These are phyloP conservation scores for Sarocladium oryzae DNA, from an alignment of 2,329 filamentous ascomycete genomes.

Conservation along the genomic window DNA sequence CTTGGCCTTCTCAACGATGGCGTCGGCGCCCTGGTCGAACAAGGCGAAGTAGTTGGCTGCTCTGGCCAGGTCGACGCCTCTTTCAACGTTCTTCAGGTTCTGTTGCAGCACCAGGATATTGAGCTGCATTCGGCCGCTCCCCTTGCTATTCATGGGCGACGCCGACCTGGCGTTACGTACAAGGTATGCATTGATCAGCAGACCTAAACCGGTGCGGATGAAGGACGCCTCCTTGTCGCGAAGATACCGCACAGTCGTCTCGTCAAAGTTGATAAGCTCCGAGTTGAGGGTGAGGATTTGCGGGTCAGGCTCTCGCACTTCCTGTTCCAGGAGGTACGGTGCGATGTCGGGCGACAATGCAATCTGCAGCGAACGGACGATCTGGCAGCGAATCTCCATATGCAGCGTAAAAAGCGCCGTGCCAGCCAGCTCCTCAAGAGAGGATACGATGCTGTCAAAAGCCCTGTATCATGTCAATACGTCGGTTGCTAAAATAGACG, in stretches of 20 bases:
- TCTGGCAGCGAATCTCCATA: slow-evolving; percentile 78
- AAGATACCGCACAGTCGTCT: slow-evolving; percentile 68
- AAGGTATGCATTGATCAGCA: slow-evolving; percentile 73
- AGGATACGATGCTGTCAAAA: slow-evolving; percentile 81
- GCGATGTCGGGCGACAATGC: slow-evolving; percentile 54
- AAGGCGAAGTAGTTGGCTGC: slow-evolving; percentile 64
- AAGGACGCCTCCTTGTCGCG: slow-evolving; percentile 66
- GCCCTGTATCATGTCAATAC: slow-evolving; percentile 40
- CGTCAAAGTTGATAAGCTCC: slow-evolving; percentile 81
- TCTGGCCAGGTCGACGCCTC: slow-evolving; percentile 55
- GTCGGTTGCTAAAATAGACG: neutral
- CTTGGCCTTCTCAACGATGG: slow-evolving; percentile 57
- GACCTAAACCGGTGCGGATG: slow-evolving; percentile 68
- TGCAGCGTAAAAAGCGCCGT: slow-evolving; percentile 81
- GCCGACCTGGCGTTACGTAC: slow-evolving; percentile 66
- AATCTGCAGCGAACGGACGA: slow-evolving; percentile 68
- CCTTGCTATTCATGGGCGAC: slow-evolving; percentile 75
- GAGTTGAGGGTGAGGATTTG: slow-evolving; percentile 77
- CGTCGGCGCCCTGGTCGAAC: slow-evolving; percentile 59
- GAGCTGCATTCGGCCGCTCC: slow-evolving; percentile 81
- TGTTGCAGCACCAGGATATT: slow-evolving; percentile 95
- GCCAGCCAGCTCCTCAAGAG: slow-evolving; percentile 72
- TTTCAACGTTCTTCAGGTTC: slow-evolving; percentile 89
- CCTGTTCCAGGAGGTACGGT: slow-evolving; percentile 61
- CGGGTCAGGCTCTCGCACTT: slow-evolving; percentile 71